Evolutionary conservation across 1,139 yeast species (phyloP), one percentile per base, ranked within the genome.

Genomic region (Suhomyces atakaporum): DNA sequence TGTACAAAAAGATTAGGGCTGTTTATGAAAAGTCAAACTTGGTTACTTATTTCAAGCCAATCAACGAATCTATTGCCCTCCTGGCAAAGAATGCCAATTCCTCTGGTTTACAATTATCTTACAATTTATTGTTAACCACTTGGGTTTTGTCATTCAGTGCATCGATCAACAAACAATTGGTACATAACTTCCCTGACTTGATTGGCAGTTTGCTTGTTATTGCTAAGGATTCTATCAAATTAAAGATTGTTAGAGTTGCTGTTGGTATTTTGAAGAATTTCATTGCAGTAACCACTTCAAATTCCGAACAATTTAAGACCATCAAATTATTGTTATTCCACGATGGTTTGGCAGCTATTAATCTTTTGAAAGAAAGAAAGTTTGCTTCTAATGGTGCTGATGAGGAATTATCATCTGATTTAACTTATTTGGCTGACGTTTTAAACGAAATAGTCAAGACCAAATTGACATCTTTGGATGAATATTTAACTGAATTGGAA

Each of bases 381-480:
- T 90, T 95, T 81, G 86, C 96, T 9, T 63, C 71, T 18, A 69
- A 69, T 46, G 73, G 72, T 16, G 63, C 73, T 38, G 99, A 92
- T 59, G 95, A 88, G 46, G 99, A 92, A 60, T 77, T 94, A 49
- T 77, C 86, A 34, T 73, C 69, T 24, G 97, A 90, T 59, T 75
- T 94, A 47, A 69, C 68, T 21, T 61, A 64, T 31, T 69, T 92
- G 48, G 66, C 72, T 37, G 79, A 73, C 29, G 69, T 70, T 10
- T 74, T 92, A 50, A 79, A 80, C 46, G 85, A 81, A 25, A 82
- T 87, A 33, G 90, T 84, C 44, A 77, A 81, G 38, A 62, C 62
- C 34, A 81, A 79, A 46, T 77, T 92, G 68, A 83, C 97, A 4
- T 88, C 96, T 2, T 86, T 92, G 58, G 98, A 92, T 54, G 97